These are phyloP conservation scores for Skeletonema menzelii DNA, from an alignment of 108 stramenopile species.

Conservation along the genomic window DNA sequence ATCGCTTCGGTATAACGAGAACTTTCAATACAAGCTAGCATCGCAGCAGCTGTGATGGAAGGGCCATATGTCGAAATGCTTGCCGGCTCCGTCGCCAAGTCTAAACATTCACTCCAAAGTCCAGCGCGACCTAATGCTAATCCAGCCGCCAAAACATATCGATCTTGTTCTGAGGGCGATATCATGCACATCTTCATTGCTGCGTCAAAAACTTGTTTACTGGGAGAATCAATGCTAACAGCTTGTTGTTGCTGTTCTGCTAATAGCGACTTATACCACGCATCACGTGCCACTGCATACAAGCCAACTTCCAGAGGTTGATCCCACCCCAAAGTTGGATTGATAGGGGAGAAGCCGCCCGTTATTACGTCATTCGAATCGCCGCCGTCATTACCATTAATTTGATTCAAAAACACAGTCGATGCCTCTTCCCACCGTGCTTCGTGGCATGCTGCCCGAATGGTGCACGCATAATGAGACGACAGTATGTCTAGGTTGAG, in stretches of 20 bases:
- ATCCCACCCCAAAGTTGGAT: conserved; percentile 46
- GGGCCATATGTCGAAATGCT: conserved; percentile 32
- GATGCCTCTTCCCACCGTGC: conserved; percentile 65
- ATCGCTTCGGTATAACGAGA: conserved; percentile 49
- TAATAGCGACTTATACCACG: background rate
- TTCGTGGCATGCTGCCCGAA: conserved; percentile 58
- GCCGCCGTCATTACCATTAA: conserved; percentile 56
- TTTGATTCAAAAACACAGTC: conserved; percentile 61
- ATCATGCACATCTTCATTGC: conserved; percentile 75
- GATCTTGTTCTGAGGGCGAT: conserved; percentile 68
- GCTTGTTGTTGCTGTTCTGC: conserved; percentile 2
- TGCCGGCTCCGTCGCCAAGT: conserved; percentile 49
- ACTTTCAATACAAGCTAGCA: conserved; percentile 68
- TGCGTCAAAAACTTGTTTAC: conserved; percentile 60
- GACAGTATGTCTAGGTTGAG: conserved; percentile 64
- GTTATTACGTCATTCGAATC: conserved; percentile 23
- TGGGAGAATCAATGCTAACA: background rate
- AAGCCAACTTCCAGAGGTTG: conserved; percentile 51
- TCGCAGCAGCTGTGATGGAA: conserved; percentile 60
- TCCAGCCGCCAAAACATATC: conserved; percentile 80
- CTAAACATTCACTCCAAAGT: conserved; percentile 58
- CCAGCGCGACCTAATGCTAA: conserved; percentile 78
- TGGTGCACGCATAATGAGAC: conserved; percentile 56
- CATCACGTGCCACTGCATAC: conserved; percentile 58
- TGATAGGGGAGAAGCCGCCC: conserved; percentile 42